Percentiles rank a stretch among this genome's conserved stretches.
phyloP scores from a whole-genome alignment of 2,329 filamentous ascomycete genomes.

The Xylaria digitata region DNA sequence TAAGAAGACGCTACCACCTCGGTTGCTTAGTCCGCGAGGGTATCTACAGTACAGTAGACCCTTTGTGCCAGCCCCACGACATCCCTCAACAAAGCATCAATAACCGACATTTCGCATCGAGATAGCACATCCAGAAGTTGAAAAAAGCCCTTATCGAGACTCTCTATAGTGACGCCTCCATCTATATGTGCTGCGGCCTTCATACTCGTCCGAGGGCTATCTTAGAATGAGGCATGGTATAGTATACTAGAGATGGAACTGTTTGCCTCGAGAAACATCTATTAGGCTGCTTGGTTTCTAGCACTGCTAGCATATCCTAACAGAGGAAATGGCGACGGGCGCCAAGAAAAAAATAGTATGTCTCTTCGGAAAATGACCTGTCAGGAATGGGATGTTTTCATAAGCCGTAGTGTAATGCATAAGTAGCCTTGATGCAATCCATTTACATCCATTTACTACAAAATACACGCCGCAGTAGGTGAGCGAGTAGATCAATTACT shows the following conservation, averaged over 20 bases:
- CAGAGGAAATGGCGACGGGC: too few species aligned
- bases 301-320: neutral
- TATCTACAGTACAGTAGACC: neutral
- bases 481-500: neutral
- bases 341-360: neutral
- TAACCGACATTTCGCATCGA: too few species aligned
- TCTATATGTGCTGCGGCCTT: neutral
- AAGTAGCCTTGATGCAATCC: too few species aligned
- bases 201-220: neutral
- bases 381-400: neutral
- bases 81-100: neutral
- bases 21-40: neutral
- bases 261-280: neutral
- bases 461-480: too few species aligned
- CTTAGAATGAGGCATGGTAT: neutral
- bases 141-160: neutral
- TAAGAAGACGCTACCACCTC: neutral
- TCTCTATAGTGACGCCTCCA: neutral
- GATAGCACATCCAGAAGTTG: neutral
- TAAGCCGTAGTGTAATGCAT: neutral
- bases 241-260: neutral
- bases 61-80: slow-evolving; percentile 5
- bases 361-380: slow-evolving; percentile 7
- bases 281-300: neutral
- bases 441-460: too few species aligned